These are phyloP conservation scores for Cryptosporidium baileyi DNA, from an alignment of 169 alveolate species.

Conservation along the genomic window DNA sequence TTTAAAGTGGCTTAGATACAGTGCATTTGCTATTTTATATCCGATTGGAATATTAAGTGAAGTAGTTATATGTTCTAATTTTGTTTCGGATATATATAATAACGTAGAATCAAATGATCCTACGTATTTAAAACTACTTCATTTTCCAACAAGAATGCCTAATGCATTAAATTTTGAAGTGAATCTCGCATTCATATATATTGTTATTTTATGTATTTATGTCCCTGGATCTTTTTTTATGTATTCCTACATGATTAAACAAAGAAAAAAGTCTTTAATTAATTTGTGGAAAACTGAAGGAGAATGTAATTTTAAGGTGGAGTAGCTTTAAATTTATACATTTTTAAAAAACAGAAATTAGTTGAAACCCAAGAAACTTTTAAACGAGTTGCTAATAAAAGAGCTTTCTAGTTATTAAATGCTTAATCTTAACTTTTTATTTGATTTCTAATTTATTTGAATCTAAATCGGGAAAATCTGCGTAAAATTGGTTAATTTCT, in stretches of 20 bases:
- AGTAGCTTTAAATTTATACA: no score
- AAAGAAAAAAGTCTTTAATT: conserved; percentile 71
- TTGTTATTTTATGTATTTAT: conserved; percentile 69
- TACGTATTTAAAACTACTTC: conserved; percentile 41
- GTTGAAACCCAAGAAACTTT: no score
- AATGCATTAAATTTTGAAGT: conserved; percentile 74
- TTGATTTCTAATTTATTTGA: no score
- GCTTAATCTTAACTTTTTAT: no score
- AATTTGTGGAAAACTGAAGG: conserved; percentile 58
- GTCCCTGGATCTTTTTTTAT: conserved; percentile 75
- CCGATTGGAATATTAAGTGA: conserved; percentile 77
- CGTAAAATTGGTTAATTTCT: no score
- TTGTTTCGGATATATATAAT: conserved; percentile 14
- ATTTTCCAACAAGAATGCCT: conserved; percentile 78
- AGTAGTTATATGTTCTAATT: conserved; percentile 60
- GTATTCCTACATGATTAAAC: conserved; percentile 75
- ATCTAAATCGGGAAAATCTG: no score
- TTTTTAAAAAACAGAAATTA: no score
- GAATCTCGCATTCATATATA: conserved; percentile 70
- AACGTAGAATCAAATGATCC: conserved; percentile 7
- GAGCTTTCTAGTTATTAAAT: no score
- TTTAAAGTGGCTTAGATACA: conserved; percentile 76
- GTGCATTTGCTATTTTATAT: conserved; percentile 74
- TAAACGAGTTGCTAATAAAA: no score
- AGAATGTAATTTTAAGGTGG: conserved; percentile 15